Conservation (phyloP, 768 basidiomycete species). For the Ephemerocybe angulata region DNA sequence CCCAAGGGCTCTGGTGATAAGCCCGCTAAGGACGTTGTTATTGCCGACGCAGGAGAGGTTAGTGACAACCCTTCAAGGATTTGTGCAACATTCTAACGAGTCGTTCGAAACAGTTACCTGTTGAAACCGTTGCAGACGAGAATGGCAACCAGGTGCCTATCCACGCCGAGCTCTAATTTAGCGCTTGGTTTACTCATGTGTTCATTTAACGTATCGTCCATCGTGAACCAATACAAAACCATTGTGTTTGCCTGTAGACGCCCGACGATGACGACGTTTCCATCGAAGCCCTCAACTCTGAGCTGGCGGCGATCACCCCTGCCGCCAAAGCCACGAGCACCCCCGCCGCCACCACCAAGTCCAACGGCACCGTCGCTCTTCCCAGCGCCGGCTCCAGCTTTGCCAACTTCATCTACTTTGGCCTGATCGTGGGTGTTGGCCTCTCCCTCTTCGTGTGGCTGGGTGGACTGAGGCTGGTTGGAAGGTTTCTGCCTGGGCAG, state of each 20-base stretch:
- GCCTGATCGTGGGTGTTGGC: conserved; percentile 44
- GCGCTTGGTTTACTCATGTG: conserved; percentile 34
- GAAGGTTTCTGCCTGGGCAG: conserved; percentile 34
- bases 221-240: conserved; percentile 49
- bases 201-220: conserved; percentile 1
- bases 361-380: conserved; percentile 1
- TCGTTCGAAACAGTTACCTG: conserved; percentile 37
- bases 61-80: conserved; percentile 12
- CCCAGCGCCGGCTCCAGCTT: conserved; percentile 12
- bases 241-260: conserved; percentile 10
- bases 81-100: conserved; percentile 8
- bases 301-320: background rate
- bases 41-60: conserved; percentile 88
- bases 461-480: conserved; percentile 47
- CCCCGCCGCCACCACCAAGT: conserved; percentile 5
- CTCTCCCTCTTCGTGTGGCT: conserved; percentile 47
- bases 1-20: conserved; percentile 67
- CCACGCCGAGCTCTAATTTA: conserved; percentile 84
- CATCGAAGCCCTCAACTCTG: conserved; percentile 6
- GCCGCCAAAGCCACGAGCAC: conserved; percentile 9
- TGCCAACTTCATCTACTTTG: conserved; percentile 30
- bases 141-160: conserved; percentile 89
- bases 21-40: conserved; percentile 73
- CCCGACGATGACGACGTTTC: background rate
- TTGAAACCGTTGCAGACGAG: conserved; percentile 52